Percentiles rank a stretch among this genome's conserved stretches.
Evolutionary conservation across 345 rosid genomes (phyloP).

Genomic region (Bruguiera parviflora): DNA sequence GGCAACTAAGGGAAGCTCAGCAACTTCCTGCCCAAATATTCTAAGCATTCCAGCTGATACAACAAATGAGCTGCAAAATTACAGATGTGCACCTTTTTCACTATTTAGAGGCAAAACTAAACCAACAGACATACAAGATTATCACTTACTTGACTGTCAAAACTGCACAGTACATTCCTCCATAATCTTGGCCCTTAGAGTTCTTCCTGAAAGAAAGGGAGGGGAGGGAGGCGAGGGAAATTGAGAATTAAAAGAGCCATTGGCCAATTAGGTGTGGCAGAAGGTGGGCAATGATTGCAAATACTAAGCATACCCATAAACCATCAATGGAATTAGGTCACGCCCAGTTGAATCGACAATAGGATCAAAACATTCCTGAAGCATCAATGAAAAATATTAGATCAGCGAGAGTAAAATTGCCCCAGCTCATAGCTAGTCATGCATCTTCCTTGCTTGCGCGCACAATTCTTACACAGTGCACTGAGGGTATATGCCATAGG

Average conservation of each 20-base stretch:
- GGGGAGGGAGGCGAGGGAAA: too few species aligned
- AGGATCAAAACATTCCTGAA: constrained; percentile 87
- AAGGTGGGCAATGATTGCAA: not conserved
- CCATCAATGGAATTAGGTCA: constrained; percentile 87
- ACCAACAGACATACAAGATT: not conserved
- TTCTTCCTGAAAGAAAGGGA: constrained; percentile 41
- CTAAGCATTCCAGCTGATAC: constrained; percentile 79
- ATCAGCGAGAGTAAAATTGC: too few species aligned
- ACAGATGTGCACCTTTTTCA: not conserved
- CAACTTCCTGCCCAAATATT: constrained; percentile 75
- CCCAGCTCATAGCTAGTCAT: too few species aligned
- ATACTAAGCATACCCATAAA: constrained; percentile 61
- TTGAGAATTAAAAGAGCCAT: too few species aligned
- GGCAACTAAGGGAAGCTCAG: constrained; percentile 92
- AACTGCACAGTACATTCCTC: constrained; percentile 83
- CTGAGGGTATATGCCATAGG: too few species aligned
- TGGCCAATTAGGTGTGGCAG: not conserved
- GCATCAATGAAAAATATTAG: constrained; percentile 4
- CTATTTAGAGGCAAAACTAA: not conserved
- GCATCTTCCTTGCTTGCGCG: too few species aligned
- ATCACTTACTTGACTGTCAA: constrained; percentile 70
- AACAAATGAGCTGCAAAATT: constrained; percentile 57
- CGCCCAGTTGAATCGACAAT: constrained; percentile 58
- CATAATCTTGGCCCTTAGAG: constrained; percentile 66
- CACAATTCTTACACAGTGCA: too few species aligned